These are phyloP conservation scores for Geotrichum carabidarum DNA, from an alignment of 1,139 yeast genomes.

Conservation along the genomic window DNA sequence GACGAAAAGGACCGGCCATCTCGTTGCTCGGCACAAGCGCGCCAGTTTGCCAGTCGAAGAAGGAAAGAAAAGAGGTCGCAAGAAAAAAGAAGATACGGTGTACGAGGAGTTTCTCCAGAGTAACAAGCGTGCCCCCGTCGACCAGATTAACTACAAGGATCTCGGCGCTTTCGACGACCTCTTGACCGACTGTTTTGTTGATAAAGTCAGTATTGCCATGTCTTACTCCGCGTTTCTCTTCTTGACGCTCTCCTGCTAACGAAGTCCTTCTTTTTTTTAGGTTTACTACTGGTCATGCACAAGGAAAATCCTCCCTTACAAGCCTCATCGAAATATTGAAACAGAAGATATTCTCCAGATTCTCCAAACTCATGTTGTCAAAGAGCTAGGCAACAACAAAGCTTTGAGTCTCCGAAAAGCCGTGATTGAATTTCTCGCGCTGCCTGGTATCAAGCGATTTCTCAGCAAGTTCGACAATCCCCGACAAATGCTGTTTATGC, in stretches of 20 bases:
- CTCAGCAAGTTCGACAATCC: conserved; percentile 30
- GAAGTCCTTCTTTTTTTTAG: neutral
- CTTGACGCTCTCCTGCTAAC: neutral
- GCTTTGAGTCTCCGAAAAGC: conserved; percentile 26
- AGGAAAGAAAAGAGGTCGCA: conserved; percentile 11
- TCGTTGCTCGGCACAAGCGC: conserved; percentile 7
- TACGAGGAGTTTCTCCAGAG: conserved; percentile 16
- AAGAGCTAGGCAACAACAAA: conserved; percentile 17
- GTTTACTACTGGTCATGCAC: conserved; percentile 34
- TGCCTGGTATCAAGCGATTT: conserved; percentile 34
- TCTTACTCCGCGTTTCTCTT: neutral
- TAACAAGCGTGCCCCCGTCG: conserved; percentile 16
- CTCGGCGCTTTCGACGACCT: conserved; percentile 52
- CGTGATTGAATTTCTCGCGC: conserved; percentile 30
- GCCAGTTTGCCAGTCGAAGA: neutral
- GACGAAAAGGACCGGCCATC: conserved; percentile 6
- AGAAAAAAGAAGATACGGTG: conserved; percentile 13
- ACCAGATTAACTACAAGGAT: conserved; percentile 39
- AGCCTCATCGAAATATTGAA: conserved; percentile 29
- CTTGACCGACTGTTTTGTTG: conserved; percentile 38
- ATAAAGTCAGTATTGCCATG: conserved; percentile 25
- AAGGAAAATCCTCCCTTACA: conserved; percentile 36
- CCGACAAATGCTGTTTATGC: conserved; percentile 37
- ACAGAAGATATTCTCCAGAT: conserved; percentile 25
- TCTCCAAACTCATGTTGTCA: conserved; percentile 25